A percentile compares a stretch with the other conserved stretches of the same genome.
phyloP scores from a whole-genome alignment of 176 grass and related monocot species.

The Lolium multiflorum region DNA sequence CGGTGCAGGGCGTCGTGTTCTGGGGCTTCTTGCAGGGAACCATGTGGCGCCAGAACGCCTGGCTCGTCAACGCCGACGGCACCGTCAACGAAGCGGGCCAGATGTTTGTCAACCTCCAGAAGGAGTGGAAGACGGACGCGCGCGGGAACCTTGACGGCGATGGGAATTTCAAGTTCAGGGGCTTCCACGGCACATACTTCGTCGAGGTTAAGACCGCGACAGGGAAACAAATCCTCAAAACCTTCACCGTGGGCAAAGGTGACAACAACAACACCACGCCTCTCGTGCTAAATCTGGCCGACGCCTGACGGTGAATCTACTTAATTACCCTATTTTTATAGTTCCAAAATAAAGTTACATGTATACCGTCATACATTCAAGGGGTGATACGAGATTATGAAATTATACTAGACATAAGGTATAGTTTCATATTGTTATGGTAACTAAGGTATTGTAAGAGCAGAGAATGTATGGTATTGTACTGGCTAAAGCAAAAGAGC shows the following conservation, averaged over 20 bases:
- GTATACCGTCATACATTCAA: background rate
- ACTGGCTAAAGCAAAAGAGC: background rate
- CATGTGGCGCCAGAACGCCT: slow-evolving; percentile 49
- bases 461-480: background rate
- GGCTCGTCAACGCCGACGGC: slow-evolving; percentile 58
- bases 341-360: background rate
- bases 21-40: slow-evolving; percentile 70
- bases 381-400: background rate
- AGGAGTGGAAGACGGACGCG: slow-evolving; percentile 61
- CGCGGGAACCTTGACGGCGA: slow-evolving; percentile 36
- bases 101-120: slow-evolving; percentile 39
- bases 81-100: slow-evolving; percentile 55
- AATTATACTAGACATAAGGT: background rate
- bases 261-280: slow-evolving; percentile 23
- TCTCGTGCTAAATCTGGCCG: slow-evolving; percentile 23
- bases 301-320: background rate
- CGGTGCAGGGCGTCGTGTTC: slow-evolving; percentile 58
- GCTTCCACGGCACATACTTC: slow-evolving; percentile 62
- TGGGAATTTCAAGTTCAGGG: slow-evolving; percentile 65
- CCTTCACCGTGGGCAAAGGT: slow-evolving; percentile 63
- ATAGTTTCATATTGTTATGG: background rate
- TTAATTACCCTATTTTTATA: background rate
- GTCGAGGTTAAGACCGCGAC: slow-evolving; percentile 37
- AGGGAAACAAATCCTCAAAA: slow-evolving; percentile 39
- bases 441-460: background rate